Evolutionary conservation across 495 filamentous ascomycete species (phyloP), one percentile per base, ranked within the genome.

Genomic region (Penicillium diatomitis): DNA sequence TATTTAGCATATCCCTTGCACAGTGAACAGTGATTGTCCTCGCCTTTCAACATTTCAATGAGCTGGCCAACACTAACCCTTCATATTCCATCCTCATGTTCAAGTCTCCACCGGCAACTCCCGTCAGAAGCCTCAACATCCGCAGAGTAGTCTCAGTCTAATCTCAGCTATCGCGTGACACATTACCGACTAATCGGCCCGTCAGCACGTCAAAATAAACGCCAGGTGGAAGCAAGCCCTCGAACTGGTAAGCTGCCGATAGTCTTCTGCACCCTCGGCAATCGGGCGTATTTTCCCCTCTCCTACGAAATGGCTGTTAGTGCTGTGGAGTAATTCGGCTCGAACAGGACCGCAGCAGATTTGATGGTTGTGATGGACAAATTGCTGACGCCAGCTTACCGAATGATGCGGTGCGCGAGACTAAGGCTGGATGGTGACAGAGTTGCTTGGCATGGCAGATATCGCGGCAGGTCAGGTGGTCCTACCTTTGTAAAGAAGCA

Each of bases 131-230:
- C 8, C 40, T 29, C 20, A 28, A 7, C 41, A 38, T 12, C 39
- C 37, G 29, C 40, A 48, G 38, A 11, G 30, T 34, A 39, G 20
- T 20, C 20, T 33, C 12, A 38, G n/a, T 48, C 40, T 48, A 52
- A 44, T 20, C 40, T 44, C 33, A 47, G 32, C 43, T 52, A 43
- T 44, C 27, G 39, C 32, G 34, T 53, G 4, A 53, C 50, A 48
- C 44, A 48, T 35, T 45, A 40, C 39, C 12, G 8, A 47, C 40
- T 48, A 48, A 53, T 39, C n/a, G 9, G 9, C n/a, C 39, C 20
- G 50, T 53, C 40, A 53, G 40, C 50, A 48, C 34, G 46, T 44
- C 50, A 48, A 40, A 34, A 35, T 34, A 12, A 47, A 51, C 31
- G 5, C 29, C 30, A 31, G 40, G 39, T 32, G 3, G 31, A 48